Conservation (phyloP, 352 stramenopile species). For the Globisporangium heterothallicum region DNA sequence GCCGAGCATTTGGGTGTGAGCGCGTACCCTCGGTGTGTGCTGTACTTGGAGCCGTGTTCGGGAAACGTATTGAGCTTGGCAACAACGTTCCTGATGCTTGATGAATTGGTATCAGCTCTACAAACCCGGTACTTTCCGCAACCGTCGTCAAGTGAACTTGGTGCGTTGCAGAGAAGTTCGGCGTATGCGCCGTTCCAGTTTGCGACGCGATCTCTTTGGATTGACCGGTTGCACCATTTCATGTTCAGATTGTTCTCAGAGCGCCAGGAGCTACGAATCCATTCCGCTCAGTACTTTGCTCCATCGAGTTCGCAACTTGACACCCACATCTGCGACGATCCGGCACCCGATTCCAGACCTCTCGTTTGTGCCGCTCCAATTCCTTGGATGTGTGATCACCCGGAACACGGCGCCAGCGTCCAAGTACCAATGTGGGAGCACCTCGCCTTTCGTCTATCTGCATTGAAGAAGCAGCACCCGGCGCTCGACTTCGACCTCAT, state of each 20-base stretch:
- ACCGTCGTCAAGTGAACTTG: neutral
- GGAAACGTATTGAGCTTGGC: constrained; percentile 12
- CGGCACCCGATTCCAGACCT: neutral
- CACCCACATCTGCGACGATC: constrained; percentile 17
- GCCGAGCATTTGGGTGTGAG: constrained; percentile 4
- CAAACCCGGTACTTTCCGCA: neutral
- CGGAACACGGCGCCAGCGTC: constrained; percentile 10
- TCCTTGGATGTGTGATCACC: constrained; percentile 20
- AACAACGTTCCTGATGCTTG: constrained; percentile 27
- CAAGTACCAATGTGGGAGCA: constrained; percentile 18
- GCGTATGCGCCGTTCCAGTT: constrained; percentile 8
- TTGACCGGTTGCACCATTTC: constrained; percentile 33
- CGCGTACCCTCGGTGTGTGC: constrained; percentile 2
- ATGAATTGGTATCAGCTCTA: constrained; percentile 19
- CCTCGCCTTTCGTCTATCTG: constrained; percentile 20
- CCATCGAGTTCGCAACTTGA: constrained; percentile 3
- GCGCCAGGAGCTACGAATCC: constrained; percentile 16
- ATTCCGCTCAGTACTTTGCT: constrained; percentile 17
- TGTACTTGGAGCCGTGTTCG: constrained; percentile 5
- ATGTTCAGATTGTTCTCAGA: constrained; percentile 11
- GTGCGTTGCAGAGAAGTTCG: no score
- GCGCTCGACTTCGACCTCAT: constrained; percentile 18
- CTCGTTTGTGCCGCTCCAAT: constrained; percentile 1
- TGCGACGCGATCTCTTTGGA: constrained; percentile 23
- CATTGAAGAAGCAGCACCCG: constrained; percentile 19